Evolutionary conservation across 345 rosid genomes (phyloP).

Genomic region (Moricandia arvensis): DNA sequence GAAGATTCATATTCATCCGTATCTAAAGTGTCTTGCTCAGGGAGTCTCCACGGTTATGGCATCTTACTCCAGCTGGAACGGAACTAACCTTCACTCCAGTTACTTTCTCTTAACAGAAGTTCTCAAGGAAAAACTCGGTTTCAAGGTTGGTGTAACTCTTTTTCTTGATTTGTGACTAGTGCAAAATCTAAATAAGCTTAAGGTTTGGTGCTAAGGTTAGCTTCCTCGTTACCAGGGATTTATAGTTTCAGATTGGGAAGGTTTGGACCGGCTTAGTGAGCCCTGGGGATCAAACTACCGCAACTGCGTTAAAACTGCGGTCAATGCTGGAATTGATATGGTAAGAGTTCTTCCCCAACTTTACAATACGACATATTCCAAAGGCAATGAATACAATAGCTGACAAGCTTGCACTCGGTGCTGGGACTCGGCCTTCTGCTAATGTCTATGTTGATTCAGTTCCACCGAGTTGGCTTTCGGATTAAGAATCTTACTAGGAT

Average conservation of each 20-base stretch:
- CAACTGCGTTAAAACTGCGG: slow-evolving; percentile 49
- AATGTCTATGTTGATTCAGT: too few relatives aligned
- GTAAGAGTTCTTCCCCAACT: slow-evolving; percentile 27
- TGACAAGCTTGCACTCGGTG: too few relatives aligned
- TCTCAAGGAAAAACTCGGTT: slow-evolving; percentile 73
- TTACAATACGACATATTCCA: too few relatives aligned
- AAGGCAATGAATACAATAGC: too few relatives aligned
- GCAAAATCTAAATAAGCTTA: not conserved
- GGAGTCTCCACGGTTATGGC: slow-evolving; percentile 93
- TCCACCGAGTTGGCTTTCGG: too few relatives aligned
- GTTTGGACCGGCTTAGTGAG: slow-evolving; percentile 57
- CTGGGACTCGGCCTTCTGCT: too few relatives aligned
- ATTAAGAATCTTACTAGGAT: too few relatives aligned
- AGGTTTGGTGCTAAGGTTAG: not conserved
- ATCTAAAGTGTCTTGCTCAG: slow-evolving; percentile 67
- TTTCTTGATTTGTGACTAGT: not conserved
- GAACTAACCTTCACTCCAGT: slow-evolving; percentile 55
- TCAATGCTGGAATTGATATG: slow-evolving; percentile 94
- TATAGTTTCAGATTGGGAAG: slow-evolving; percentile 88
- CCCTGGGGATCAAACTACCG: slow-evolving; percentile 70
- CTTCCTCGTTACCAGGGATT: slow-evolving; percentile 53
- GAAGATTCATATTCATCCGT: slow-evolving; percentile 75
- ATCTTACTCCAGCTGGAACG: slow-evolving; percentile 91
- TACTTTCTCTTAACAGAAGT: slow-evolving; percentile 69
- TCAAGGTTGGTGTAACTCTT: slow-evolving; percentile 59